Evolutionary conservation across 768 basidiomycete genomes (phyloP).

Genomic region (Bullera alba): DNA sequence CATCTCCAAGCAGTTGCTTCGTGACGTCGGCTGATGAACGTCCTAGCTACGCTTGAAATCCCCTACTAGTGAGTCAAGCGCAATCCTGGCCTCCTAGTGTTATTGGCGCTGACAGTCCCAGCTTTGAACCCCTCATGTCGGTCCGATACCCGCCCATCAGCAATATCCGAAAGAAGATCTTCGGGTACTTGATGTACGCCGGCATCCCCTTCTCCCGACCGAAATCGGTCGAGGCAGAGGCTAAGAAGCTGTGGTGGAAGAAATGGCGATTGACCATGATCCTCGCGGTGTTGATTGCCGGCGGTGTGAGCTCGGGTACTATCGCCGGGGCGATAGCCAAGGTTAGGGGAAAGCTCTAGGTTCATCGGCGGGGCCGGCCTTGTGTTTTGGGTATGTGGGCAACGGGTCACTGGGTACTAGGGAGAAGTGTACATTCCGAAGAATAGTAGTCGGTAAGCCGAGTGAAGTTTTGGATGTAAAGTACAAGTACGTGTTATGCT

Average conservation of each 20-base stretch:
- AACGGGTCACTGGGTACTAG: too few relatives aligned
- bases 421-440: too few relatives aligned
- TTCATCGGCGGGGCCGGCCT: too few relatives aligned
- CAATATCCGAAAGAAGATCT: neutral
- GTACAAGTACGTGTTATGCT: too few relatives aligned
- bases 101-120: constrained; percentile 7
- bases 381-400: too few relatives aligned
- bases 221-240: constrained; percentile 17
- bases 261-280: neutral
- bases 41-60: constrained; percentile 12
- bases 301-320: too few relatives aligned
- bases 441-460: too few relatives aligned
- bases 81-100: neutral
- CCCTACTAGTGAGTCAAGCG: constrained; percentile 1
- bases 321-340: too few relatives aligned
- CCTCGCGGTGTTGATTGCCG: neutral
- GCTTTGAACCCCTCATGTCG: constrained; percentile 36
- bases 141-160: constrained; percentile 39
- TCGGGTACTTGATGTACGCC: constrained; percentile 9
- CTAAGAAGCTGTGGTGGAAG: constrained; percentile 1
- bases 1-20: neutral
- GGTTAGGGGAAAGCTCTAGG: too few relatives aligned
- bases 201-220: constrained; percentile 14
- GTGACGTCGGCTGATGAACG: neutral
- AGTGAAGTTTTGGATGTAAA: too few relatives aligned